A percentile compares a stretch with the other conserved stretches of the same genome.
These are phyloP conservation scores for Torulaspora maleeae DNA, from an alignment of 805 yeast species.

Conservation along the genomic window DNA sequence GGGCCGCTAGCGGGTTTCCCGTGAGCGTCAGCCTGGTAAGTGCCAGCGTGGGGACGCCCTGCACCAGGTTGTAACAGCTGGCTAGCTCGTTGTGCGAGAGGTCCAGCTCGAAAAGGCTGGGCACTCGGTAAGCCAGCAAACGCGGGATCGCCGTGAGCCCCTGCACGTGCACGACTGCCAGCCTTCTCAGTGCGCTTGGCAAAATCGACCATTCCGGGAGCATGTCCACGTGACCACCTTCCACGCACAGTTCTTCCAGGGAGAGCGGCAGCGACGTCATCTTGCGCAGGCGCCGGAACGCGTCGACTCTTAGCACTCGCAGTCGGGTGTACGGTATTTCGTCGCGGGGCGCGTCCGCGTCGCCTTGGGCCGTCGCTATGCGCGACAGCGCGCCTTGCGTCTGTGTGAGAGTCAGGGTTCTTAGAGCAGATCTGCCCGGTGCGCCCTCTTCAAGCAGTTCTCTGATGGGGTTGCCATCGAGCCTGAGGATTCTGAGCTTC, in stretches of 20 bases:
- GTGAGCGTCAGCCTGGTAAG: slow-evolving; percentile 16
- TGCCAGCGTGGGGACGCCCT: slow-evolving; percentile 15
- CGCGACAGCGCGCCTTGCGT: slow-evolving; percentile 6
- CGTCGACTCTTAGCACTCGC: slow-evolving; percentile 11
- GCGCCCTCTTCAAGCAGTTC: slow-evolving; percentile 9
- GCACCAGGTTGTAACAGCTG: slow-evolving; percentile 12
- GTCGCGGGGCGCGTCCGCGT: background rate
- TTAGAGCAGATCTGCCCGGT: background rate
- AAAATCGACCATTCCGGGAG: slow-evolving; percentile 13
- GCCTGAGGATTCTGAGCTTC: slow-evolving; percentile 17
- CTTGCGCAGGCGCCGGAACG: slow-evolving; percentile 6
- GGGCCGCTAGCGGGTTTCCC: slow-evolving; percentile 14
- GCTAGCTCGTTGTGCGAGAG: slow-evolving; percentile 18
- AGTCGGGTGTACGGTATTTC: slow-evolving; percentile 9
- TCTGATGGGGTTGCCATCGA: slow-evolving; percentile 27
- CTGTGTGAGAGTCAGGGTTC: slow-evolving; percentile 7
- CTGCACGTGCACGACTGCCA: slow-evolving; percentile 10
- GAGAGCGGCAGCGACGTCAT: slow-evolving; percentile 12
- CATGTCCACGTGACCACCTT: slow-evolving; percentile 6
- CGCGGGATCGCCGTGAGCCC: slow-evolving; percentile 15
- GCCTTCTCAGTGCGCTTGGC: slow-evolving; percentile 11
- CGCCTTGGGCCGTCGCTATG: background rate
- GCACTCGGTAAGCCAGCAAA: slow-evolving; percentile 11
- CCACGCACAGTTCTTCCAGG: slow-evolving; percentile 10
- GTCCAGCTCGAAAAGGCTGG: slow-evolving; percentile 17